Conservation (phyloP, 73 alveolate species). For the Tetrahymena malaccensis region DNA sequence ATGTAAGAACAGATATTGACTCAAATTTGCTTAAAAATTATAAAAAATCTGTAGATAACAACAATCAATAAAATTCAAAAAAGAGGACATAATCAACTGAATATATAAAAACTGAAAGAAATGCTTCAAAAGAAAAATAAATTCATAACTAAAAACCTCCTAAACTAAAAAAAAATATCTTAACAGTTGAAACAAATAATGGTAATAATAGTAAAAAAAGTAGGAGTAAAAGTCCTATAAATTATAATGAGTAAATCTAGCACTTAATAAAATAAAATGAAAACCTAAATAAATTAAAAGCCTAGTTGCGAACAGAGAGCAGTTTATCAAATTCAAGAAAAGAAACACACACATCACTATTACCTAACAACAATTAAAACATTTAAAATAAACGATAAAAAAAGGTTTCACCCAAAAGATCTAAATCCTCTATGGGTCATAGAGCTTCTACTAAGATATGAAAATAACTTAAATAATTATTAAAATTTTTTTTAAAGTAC, state of each 20-base stretch:
- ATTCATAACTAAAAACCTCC: not conserved
- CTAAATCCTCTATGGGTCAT: not conserved
- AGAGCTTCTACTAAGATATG: not conserved
- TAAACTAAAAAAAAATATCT: not conserved
- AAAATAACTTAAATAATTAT: not conserved
- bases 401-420: not conserved
- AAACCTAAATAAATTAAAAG: not conserved
- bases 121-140: not conserved
- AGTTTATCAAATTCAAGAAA: not conserved
- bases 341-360: not conserved
- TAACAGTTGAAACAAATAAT: not conserved
- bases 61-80: not conserved
- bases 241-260: not conserved
- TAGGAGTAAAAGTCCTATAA: not conserved
- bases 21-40: not conserved
- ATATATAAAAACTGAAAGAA: not conserved
- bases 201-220: not conserved
- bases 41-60: not conserved
- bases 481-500: too few relatives aligned
- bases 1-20: not conserved
- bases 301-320: not conserved
- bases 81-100: not conserved
- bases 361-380: not conserved
- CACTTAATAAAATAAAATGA: not conserved
- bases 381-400: not conserved